A percentile compares a stretch with the other conserved stretches of the same genome.
These are phyloP conservation scores for Thyridium curvatum DNA, from an alignment of 2,329 filamentous ascomycete species.

Conservation along the genomic window DNA sequence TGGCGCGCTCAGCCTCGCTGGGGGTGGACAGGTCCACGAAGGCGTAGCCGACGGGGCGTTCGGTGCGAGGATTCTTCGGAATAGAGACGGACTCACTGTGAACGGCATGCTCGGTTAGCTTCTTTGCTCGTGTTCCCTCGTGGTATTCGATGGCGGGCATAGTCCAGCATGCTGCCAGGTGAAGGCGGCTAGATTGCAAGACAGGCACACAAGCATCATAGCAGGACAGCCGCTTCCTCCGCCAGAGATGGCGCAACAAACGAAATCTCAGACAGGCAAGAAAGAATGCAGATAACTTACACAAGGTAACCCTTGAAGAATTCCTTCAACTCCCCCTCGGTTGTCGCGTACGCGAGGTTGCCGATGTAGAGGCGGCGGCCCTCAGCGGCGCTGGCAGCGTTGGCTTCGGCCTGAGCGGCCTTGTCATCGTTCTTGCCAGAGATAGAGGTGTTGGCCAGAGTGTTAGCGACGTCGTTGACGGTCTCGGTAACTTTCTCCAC, in stretches of 20 bases:
- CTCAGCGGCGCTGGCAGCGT: slow-evolving; percentile 95
- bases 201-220: slow-evolving; percentile 3
- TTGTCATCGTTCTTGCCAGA: slow-evolving; percentile 49
- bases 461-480: slow-evolving; percentile 72
- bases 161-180: too few relatives aligned
- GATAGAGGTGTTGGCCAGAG: slow-evolving; percentile 69
- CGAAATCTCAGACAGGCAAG: slow-evolving; percentile 1
- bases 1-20: slow-evolving; percentile 90
- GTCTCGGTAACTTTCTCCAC: slow-evolving; percentile 64
- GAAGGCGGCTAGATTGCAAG: too few relatives aligned
- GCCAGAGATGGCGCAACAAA: background rate
- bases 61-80: slow-evolving; percentile 98
- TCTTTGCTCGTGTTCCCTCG: background rate
- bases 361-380: slow-evolving; percentile 99
- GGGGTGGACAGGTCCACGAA: slow-evolving; percentile 97
- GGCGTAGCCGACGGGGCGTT: slow-evolving; percentile 95
- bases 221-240: background rate
- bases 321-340: slow-evolving; percentile 99
- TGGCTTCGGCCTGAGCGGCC: slow-evolving; percentile 74
- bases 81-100: slow-evolving; percentile 95
- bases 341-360: slow-evolving; percentile 99
- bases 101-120: too few relatives aligned
- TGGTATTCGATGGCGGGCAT: too few relatives aligned
- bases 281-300: slow-evolving; percentile 53
- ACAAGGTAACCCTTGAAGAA: slow-evolving; percentile 99